These are phyloP conservation scores for Podospora appendiculata DNA, from an alignment of 495 filamentous ascomycete genomes.

Conservation along the genomic window DNA sequence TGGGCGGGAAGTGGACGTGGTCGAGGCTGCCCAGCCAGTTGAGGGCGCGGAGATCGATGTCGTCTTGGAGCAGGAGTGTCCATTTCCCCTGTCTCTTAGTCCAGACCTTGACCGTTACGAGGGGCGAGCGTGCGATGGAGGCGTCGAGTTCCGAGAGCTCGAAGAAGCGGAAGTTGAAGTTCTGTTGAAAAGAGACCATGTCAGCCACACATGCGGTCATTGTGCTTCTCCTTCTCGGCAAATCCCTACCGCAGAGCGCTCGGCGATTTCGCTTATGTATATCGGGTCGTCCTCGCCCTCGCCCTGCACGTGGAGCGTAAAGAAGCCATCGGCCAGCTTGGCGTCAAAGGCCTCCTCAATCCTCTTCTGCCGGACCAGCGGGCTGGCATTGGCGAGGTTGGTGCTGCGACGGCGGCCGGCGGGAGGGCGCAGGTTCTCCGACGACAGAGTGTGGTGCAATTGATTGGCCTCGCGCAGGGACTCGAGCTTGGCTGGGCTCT, in stretches of 20 bases:
- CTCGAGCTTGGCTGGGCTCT: constrained; percentile 61
- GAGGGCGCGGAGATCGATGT: constrained; percentile 59
- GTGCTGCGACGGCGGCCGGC: constrained; percentile 59
- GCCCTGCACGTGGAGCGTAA: constrained; percentile 67
- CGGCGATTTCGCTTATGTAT: constrained; percentile 81
- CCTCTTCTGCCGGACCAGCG: constrained; percentile 62
- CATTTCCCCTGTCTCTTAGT: constrained; percentile 55
- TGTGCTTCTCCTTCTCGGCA: not conserved
- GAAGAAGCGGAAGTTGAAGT: constrained; percentile 84
- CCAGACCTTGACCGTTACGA: constrained; percentile 70
- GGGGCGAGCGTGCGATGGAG: constrained; percentile 53
- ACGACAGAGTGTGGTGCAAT: constrained; percentile 65
- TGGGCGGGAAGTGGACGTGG: constrained; percentile 70
- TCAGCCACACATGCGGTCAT: no score
- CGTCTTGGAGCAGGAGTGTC: constrained; percentile 61
- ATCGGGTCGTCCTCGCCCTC: constrained; percentile 58
- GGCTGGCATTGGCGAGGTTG: constrained; percentile 59
- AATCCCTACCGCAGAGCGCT: constrained; percentile 57
- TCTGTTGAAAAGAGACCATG: constrained; percentile 30
- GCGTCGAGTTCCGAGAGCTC: constrained; percentile 66
- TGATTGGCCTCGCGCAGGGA: constrained; percentile 45
- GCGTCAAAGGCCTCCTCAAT: constrained; percentile 64
- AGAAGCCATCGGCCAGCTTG: constrained; percentile 82
- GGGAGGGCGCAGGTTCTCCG: constrained; percentile 50
- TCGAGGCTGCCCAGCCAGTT: constrained; percentile 78